A percentile compares a stretch with the other conserved stretches of the same genome.
Evolutionary conservation across 2,329 filamentous ascomycete genomes (phyloP).

Genomic region (Penicillium sp.): DNA sequence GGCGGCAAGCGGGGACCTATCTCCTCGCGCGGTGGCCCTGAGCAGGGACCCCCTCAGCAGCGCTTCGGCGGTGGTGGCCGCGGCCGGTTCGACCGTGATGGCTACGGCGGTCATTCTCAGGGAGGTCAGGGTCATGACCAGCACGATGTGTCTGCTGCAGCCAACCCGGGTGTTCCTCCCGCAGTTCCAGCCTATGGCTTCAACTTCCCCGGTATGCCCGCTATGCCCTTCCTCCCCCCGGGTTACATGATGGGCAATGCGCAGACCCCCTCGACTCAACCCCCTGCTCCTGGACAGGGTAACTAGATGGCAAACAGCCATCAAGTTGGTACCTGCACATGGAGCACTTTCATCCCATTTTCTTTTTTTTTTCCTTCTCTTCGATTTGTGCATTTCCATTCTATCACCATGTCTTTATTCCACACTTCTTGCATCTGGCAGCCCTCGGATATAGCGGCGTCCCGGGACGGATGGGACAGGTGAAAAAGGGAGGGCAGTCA

Average conservation of each 20-base stretch:
- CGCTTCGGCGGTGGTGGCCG: slow-evolving; percentile 36
- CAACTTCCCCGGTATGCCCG: slow-evolving; percentile 57
- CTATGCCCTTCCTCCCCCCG: slow-evolving; percentile 56
- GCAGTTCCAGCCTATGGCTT: slow-evolving; percentile 63
- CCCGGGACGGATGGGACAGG: neutral
- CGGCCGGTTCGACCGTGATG: slow-evolving; percentile 45
- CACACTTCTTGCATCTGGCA: slow-evolving; percentile 9
- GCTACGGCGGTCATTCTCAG: slow-evolving; percentile 30
- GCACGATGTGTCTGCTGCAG: slow-evolving; percentile 47
- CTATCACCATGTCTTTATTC: slow-evolving; percentile 6
- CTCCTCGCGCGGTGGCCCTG: slow-evolving; percentile 49
- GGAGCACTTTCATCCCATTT: neutral
- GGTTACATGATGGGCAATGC: slow-evolving; percentile 54
- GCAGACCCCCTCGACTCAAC: slow-evolving; percentile 41
- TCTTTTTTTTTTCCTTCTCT: neutral
- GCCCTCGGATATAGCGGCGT: slow-evolving; percentile 6
- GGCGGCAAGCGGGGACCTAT: slow-evolving; percentile 57
- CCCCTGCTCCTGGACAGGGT: slow-evolving; percentile 48
- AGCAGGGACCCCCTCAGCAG: slow-evolving; percentile 17
- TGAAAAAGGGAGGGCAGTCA: neutral
- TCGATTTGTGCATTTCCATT: neutral
- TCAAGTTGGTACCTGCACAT: neutral
- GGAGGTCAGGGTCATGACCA: slow-evolving; percentile 37
- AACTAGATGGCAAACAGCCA: slow-evolving; percentile 23
- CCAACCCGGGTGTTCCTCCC: slow-evolving; percentile 58